Percentiles rank a stretch among this genome's conserved stretches.
Evolutionary conservation across 441 rosid genomes (phyloP).

Genomic region (Gossypium davidsonii): DNA sequence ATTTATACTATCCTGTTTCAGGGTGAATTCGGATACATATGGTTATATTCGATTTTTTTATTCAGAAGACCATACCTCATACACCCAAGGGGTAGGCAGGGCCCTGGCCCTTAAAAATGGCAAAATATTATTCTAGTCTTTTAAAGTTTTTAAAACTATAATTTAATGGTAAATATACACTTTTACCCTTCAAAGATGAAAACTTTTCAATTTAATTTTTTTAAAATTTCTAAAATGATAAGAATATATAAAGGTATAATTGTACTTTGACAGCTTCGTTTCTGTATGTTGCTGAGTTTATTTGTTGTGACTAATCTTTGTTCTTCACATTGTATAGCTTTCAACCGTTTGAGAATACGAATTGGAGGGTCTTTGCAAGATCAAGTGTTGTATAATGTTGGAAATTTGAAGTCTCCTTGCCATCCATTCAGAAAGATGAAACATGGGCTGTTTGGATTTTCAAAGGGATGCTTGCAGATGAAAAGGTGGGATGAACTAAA

Average conservation of each 20-base stretch:
- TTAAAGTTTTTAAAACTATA: no score
- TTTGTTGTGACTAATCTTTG: slow-evolving; percentile 4
- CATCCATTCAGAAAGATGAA: slow-evolving; percentile 58
- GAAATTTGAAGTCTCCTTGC: slow-evolving; percentile 56
- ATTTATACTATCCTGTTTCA: not conserved
- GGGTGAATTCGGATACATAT: not conserved
- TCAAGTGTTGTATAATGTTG: slow-evolving; percentile 73
- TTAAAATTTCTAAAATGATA: no score
- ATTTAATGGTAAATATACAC: no score
- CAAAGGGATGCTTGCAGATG: slow-evolving; percentile 89
- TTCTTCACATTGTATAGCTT: slow-evolving; percentile 42
- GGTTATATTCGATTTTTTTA: no score
- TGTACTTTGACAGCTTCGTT: no score
- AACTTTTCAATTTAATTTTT: no score
- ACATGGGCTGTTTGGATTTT: slow-evolving; percentile 76
- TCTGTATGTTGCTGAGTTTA: not conserved
- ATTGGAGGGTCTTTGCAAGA: slow-evolving; percentile 97
- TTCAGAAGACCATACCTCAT: not conserved
- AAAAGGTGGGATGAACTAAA: slow-evolving; percentile 85
- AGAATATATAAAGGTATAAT: no score
- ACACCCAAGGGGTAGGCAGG: no score
- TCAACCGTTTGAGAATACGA: slow-evolving; percentile 71
- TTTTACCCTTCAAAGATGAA: no score
- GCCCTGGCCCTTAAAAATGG: no score
- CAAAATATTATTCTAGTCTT: no score